phyloP scores from a whole-genome alignment of 306 rosid genomes.

The Cucumis hystrix region DNA sequence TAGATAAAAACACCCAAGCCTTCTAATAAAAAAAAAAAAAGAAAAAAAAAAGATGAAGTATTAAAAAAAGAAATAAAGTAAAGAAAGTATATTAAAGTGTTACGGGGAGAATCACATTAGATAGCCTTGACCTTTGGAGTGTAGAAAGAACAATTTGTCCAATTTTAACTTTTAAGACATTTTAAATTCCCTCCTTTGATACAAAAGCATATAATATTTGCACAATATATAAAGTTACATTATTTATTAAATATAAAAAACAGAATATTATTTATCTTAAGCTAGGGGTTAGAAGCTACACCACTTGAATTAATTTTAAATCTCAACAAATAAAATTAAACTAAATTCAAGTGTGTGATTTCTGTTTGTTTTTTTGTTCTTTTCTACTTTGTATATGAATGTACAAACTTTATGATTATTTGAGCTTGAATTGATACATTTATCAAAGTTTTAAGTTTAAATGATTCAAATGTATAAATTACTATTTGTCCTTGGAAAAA shows the following conservation, averaged over 20 bases:
- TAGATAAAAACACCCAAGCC: too few species aligned
- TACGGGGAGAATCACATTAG: neutral
- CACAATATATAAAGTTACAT: neutral
- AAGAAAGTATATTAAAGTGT: neutral
- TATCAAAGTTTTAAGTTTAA: too few species aligned
- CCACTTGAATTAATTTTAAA: neutral
- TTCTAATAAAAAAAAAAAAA: neutral
- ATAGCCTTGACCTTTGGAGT: neutral
- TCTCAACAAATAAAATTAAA: neutral
- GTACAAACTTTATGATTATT: neutral
- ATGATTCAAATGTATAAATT: too few species aligned
- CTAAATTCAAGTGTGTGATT: neutral
- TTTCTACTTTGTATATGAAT: neutral
- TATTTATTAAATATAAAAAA: too few species aligned
- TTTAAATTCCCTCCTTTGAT: neutral
- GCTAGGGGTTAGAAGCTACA: neutral
- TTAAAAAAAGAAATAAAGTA: too few species aligned
- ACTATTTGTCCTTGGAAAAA: too few species aligned
- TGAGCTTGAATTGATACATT: too few species aligned
- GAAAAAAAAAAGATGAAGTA: neutral
- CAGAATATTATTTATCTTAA: neutral
- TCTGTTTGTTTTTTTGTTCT: neutral
- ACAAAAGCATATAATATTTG: neutral
- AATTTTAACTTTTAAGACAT: neutral
- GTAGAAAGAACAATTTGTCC: neutral